A percentile compares a stretch with the other conserved stretches of the same genome.
Evolutionary conservation across 2,329 filamentous ascomycete species (phyloP).

Genomic region (Rhynchosporium agropyri): DNA sequence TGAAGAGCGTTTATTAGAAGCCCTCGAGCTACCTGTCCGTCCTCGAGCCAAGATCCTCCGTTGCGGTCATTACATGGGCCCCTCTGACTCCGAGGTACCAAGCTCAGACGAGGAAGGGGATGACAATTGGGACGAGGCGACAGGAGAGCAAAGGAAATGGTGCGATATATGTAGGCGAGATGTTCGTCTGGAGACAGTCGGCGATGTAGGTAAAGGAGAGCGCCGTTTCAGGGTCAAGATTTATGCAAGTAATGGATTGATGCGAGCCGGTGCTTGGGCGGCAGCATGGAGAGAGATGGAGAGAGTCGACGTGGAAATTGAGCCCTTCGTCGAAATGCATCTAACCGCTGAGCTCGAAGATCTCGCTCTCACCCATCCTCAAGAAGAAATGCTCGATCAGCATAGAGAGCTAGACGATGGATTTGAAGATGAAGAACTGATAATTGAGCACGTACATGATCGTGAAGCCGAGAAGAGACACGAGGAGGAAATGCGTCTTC

Average conservation of each 20-base stretch:
- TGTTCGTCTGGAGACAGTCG: conserved; percentile 37
- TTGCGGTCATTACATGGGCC: conserved; percentile 75
- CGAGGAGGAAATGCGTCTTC: conserved; percentile 21
- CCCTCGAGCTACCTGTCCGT: conserved; percentile 67
- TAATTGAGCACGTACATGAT: conserved; percentile 28
- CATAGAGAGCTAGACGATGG: conserved; percentile 29
- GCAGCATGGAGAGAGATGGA: conserved; percentile 99
- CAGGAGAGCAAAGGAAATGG: conserved; percentile 33
- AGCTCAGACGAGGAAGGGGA: conserved; percentile 37
- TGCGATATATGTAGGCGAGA: conserved; percentile 42
- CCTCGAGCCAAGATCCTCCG: conserved; percentile 70
- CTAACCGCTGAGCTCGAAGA: conserved; percentile 62
- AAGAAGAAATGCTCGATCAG: conserved; percentile 10
- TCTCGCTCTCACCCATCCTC: conserved; percentile 44
- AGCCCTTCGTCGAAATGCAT: conserved; percentile 67
- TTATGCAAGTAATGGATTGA: conserved; percentile 92
- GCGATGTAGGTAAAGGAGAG: conserved; percentile 30
- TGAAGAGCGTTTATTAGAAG: conserved; percentile 76
- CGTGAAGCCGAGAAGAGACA: conserved; percentile 19
- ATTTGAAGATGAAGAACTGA: conserved; percentile 33
- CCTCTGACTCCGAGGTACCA: conserved; percentile 40
- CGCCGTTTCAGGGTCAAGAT: conserved; percentile 78
- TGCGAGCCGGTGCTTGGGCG: conserved; percentile 88
- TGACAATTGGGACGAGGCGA: conserved; percentile 24
- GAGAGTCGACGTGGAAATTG: conserved; percentile 91